Evolutionary conservation across 495 filamentous ascomycete species (phyloP).

Genomic region (Cairneyella variabilis): DNA sequence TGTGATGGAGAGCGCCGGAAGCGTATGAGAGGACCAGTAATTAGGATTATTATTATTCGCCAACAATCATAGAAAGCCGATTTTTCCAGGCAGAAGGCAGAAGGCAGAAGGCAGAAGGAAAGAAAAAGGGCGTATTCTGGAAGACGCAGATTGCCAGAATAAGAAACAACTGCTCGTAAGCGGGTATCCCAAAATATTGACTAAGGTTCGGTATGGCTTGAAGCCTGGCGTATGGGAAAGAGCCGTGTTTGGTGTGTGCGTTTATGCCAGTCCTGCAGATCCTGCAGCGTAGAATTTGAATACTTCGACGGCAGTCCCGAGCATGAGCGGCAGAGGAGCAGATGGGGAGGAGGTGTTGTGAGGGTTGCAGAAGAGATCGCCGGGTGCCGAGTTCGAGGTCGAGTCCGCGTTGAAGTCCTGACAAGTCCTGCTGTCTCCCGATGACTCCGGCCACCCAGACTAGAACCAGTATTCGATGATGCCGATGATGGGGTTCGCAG

Average conservation of each 20-base stretch:
- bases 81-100: neutral
- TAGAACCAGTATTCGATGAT: no score
- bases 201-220: neutral
- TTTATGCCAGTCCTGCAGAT: conserved; percentile 1
- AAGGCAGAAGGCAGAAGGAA: no score
- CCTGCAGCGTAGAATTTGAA: neutral
- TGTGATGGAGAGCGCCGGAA: neutral
- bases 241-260: neutral
- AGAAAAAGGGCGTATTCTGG: conserved; percentile 14
- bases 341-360: neutral
- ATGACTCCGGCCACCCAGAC: no score
- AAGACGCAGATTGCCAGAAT: conserved; percentile 6
- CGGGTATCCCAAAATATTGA: neutral
- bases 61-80: neutral
- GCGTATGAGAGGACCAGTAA: neutral
- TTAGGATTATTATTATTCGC: neutral
- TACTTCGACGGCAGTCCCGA: neutral
- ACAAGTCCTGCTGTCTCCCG: no score
- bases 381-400: neutral
- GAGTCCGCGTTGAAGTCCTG: no score
- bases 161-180: conserved; percentile 1
- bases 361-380: neutral
- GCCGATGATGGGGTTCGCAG: no score
- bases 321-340: neutral
- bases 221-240: no score